Evolutionary conservation across 805 yeast species (phyloP).

Genomic region (Zygotorulaspora florentina): DNA sequence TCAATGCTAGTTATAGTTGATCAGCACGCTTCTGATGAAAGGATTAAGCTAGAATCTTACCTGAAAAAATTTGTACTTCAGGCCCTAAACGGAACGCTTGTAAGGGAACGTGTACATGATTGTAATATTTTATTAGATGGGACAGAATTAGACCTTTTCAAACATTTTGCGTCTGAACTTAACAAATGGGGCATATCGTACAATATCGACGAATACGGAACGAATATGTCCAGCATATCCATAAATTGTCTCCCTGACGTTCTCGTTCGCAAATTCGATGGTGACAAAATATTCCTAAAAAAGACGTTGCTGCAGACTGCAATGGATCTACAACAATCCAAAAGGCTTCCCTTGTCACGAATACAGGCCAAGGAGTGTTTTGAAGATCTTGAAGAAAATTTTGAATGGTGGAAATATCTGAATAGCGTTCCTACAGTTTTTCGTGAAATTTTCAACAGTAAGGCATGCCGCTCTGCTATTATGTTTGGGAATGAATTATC

Average conservation of each 20-base stretch:
- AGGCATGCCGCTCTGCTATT: conserved; percentile 65
- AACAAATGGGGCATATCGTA: conserved; percentile 44
- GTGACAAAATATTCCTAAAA: conserved; percentile 33
- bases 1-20: conserved; percentile 48
- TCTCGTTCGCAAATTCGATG: conserved; percentile 34
- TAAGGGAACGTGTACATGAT: conserved; percentile 11
- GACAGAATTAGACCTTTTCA: conserved; percentile 36
- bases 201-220: conserved; percentile 2
- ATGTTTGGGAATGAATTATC: conserved; percentile 63
- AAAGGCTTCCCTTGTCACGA: conserved; percentile 18
- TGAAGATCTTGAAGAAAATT: background rate
- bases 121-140: conserved; percentile 20
- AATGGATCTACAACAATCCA: conserved; percentile 38
- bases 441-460: conserved; percentile 48
- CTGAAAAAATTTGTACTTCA: conserved; percentile 37
- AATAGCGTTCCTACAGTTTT: conserved; percentile 49
- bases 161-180: conserved; percentile 31
- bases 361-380: background rate
- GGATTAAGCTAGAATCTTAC: conserved; percentile 55
- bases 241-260: conserved; percentile 45
- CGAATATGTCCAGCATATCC: conserved; percentile 9
- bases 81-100: conserved; percentile 24
- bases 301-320: conserved; percentile 42
- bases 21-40: conserved; percentile 84
- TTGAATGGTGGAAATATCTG: conserved; percentile 39